Base-by-base conservation (phyloP, 306 rosid species). In the Luffa aegyptiaca region DNA sequence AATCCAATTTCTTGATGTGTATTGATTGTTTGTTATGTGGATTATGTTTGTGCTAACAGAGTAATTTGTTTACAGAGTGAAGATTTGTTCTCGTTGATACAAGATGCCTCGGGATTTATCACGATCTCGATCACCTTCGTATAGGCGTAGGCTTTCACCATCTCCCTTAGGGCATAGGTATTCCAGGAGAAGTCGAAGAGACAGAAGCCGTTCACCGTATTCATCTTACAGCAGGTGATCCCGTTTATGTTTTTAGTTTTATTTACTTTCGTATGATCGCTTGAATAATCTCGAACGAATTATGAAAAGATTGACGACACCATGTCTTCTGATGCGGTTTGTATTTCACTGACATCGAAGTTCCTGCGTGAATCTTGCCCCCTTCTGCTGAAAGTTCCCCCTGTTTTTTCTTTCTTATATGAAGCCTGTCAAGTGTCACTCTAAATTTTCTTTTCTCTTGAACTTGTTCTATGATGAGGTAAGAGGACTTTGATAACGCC, bases 41-140 rank as follows among this genome's bases (percentile, higher is more conserved):
- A 16, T 51, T 33, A 8, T 74, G 44, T 74, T 74, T 0, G 36
- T 33, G 5, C n/a, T 48, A 33, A 74, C 3, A 7, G 4, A 31
- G 16, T 74, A 48, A 33, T 74, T 74, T 74, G 14, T 17, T 74
- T 49, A 74, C 78, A 74, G 78, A 51, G 62, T 33, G 78, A 73
- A 73, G 78, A 49, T 31, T 73, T 49, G 31, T 74, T 17, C 62
- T 74, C 31, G 8, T 73, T 51, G 33, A 74, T 79, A 62, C 81
- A 83, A 89, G 86, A 96, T 96, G 98, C 94, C 99, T 78, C 85
- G 96, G 80, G 94, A 93, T 84, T 86, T 96, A 84, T 89, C 97
- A 18, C 92, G 91, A 51, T 92, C 97, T 39, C 89, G 96, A 36
- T 93, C 99, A 17, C 98, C 98, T 77, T 90, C 92, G 2, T 84